A percentile compares a stretch with the other conserved stretches of the same genome.
phyloP scores from a whole-genome alignment of 306 rosid genomes.

The Rosa persica region DNA sequence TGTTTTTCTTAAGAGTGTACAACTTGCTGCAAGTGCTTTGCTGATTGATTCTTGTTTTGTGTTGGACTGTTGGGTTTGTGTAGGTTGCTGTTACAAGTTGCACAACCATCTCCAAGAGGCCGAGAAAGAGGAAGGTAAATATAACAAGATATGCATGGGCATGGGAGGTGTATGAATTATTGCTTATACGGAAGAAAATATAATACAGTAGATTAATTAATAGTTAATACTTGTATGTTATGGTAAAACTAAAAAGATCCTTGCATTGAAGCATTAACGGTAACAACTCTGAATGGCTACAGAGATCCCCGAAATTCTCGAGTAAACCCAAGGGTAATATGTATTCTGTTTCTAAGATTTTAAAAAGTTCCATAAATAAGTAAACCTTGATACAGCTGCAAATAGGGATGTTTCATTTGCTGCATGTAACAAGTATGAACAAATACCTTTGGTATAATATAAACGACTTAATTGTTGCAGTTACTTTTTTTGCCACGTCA shows the following conservation, averaged over 20 bases:
- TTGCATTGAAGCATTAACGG: not conserved
- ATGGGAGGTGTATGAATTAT: not conserved
- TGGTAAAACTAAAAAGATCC: not conserved
- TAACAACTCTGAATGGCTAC: not conserved
- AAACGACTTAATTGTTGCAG: not conserved
- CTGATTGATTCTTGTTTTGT: conserved; percentile 5
- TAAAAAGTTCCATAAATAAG: not conserved
- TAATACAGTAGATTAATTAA: not conserved
- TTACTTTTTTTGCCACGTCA: not conserved
- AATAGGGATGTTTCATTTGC: not conserved
- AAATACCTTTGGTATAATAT: not conserved
- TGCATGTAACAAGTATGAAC: not conserved
- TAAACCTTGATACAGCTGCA: not conserved
- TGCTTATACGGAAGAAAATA: not conserved
- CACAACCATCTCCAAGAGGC: conserved; percentile 42
- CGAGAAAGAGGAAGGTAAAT: conserved; percentile 69
- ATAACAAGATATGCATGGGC: not conserved
- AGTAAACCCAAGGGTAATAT: not conserved
- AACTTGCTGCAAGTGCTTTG: not conserved
- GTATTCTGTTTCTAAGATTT: not conserved
- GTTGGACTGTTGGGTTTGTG: conserved; percentile 9
- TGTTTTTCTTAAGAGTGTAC: conserved; percentile 16
- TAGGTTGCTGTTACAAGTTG: conserved; percentile 48
- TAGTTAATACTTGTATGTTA: not conserved
- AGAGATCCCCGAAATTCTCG: not conserved